These are phyloP conservation scores for Backusella westeae DNA, from an alignment of 192 early-diverging fungal genomes.

Conservation along the genomic window DNA sequence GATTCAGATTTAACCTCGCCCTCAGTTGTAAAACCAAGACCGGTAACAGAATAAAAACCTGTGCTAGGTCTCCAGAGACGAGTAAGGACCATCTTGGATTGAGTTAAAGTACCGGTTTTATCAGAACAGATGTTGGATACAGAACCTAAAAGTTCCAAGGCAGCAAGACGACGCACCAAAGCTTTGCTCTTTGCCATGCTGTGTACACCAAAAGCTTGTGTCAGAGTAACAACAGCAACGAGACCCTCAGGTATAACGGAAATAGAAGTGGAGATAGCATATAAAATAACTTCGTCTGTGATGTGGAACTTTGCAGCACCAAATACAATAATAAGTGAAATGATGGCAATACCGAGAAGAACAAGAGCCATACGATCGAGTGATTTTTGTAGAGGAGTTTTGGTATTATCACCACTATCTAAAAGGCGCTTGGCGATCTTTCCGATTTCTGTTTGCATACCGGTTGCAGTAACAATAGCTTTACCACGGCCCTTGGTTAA, in stretches of 20 bases:
- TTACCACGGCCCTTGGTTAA: conserved; percentile 89
- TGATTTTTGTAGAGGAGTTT: conserved; percentile 65
- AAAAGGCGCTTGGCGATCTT: conserved; percentile 84
- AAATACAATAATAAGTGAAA: conserved; percentile 84
- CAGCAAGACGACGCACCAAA: conserved; percentile 85
- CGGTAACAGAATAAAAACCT: conserved; percentile 65
- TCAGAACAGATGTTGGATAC: conserved; percentile 96
- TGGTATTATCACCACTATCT: conserved; percentile 47
- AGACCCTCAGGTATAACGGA: conserved; percentile 96
- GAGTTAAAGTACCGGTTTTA: conserved; percentile 92
- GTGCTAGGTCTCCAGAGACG: conserved; percentile 78
- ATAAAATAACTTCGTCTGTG: conserved; percentile 57
- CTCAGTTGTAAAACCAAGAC: conserved; percentile 59
- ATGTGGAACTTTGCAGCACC: conserved; percentile 63
- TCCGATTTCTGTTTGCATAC: conserved; percentile 90
- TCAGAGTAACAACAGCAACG: conserved; percentile 91
- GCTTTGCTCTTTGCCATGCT: conserved; percentile 85
- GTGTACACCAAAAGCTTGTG: conserved; percentile 89
- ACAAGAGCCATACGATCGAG: conserved; percentile 77
- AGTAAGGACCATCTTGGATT: conserved; percentile 92
- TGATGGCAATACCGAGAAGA: conserved; percentile 69
- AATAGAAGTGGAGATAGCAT: conserved; percentile 86
- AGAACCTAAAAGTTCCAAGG: conserved; percentile 88
- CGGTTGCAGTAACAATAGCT: conserved; percentile 83
- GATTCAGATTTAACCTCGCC: conserved; percentile 46